Percentiles rank a stretch among this genome's conserved stretches.
These are phyloP conservation scores for Neolentinus lepideus DNA, from an alignment of 1,284 basidiomycete genomes.

Conservation along the genomic window DNA sequence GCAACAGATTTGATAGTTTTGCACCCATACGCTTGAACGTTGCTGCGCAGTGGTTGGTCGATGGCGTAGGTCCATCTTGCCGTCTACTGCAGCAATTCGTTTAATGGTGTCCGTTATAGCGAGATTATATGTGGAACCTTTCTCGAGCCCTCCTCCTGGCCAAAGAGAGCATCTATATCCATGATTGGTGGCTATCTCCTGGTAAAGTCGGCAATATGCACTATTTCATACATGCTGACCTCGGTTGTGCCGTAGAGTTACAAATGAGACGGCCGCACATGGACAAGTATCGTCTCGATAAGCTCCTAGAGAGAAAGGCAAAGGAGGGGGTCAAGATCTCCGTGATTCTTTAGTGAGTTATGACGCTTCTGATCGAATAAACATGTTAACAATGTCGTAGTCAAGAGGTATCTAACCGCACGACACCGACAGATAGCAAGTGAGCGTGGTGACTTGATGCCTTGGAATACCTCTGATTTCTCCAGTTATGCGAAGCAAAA, in stretches of 20 bases:
- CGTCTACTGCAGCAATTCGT: background rate
- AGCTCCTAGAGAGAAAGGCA: slow-evolving; percentile 86
- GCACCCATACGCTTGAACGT: slow-evolving; percentile 92
- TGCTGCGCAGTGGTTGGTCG: slow-evolving; percentile 97
- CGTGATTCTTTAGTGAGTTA: slow-evolving; percentile 84
- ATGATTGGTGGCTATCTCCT: slow-evolving; percentile 94
- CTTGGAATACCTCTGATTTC: slow-evolving; percentile 10
- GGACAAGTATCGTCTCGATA: slow-evolving; percentile 86
- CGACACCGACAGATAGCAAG: slow-evolving; percentile 91
- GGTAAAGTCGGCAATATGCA: slow-evolving; percentile 34
- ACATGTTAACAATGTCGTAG: slow-evolving; percentile 28
- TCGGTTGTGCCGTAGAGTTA: slow-evolving; percentile 49
- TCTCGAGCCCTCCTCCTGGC: slow-evolving; percentile 90
- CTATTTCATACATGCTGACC: background rate
- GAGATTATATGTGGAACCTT: slow-evolving; percentile 98
- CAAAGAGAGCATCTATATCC: slow-evolving; percentile 86
- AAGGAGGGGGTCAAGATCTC: slow-evolving; percentile 96
- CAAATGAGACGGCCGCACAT: slow-evolving; percentile 80
- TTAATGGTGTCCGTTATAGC: slow-evolving; percentile 35
- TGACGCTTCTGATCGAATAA: background rate
- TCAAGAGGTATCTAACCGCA: slow-evolving; percentile 96
- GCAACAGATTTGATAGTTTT: slow-evolving; percentile 90
- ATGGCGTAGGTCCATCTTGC: slow-evolving; percentile 60
- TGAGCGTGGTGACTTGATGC: slow-evolving; percentile 25
- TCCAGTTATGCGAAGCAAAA: slow-evolving; percentile 84